phyloP scores from a whole-genome alignment of 768 basidiomycete genomes.

The Baorangia bicolor region DNA sequence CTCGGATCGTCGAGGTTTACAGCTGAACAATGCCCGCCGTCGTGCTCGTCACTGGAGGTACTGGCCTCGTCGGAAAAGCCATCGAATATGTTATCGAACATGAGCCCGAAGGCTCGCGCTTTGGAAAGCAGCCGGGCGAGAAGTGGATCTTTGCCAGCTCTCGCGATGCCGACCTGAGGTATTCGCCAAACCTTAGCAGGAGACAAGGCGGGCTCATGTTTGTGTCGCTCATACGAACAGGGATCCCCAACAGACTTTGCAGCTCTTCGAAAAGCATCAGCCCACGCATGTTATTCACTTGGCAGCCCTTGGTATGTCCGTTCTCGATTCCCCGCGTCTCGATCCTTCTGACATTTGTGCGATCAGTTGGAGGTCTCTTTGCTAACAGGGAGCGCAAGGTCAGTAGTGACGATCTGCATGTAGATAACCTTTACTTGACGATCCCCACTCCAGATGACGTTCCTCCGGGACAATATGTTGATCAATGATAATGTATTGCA shows the following conservation, averaged over 20 bases:
- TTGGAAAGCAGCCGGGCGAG: slow-evolving; percentile 74
- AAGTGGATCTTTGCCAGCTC: slow-evolving; percentile 83
- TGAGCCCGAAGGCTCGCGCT: slow-evolving; percentile 75
- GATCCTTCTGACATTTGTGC: slow-evolving; percentile 6
- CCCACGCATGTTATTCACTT: slow-evolving; percentile 97
- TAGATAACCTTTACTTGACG: background rate
- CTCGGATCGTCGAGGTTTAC: background rate
- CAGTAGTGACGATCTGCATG: slow-evolving; percentile 3
- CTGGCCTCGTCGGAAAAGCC: slow-evolving; percentile 84
- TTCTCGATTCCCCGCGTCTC: background rate
- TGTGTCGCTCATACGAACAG: slow-evolving; percentile 37
- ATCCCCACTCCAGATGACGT: slow-evolving; percentile 59
- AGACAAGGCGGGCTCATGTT: background rate
- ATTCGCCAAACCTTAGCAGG: slow-evolving; percentile 4
- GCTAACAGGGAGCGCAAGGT: slow-evolving; percentile 96
- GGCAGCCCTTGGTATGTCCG: slow-evolving; percentile 78
- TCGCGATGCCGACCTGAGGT: slow-evolving; percentile 86
- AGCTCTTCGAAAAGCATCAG: slow-evolving; percentile 85
- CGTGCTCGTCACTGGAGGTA: slow-evolving; percentile 81
- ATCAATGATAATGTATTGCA: slow-evolving; percentile 96
- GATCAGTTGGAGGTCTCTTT: slow-evolving; percentile 87
- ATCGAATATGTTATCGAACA: slow-evolving; percentile 76
- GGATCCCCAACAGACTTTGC: slow-evolving; percentile 64
- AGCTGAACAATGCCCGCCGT: slow-evolving; percentile 38
- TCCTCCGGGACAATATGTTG: slow-evolving; percentile 90